A percentile compares a stretch with the other conserved stretches of the same genome.
phyloP scores from a whole-genome alignment of 257 asterid species.

The Jacaranda mimosifolia region DNA sequence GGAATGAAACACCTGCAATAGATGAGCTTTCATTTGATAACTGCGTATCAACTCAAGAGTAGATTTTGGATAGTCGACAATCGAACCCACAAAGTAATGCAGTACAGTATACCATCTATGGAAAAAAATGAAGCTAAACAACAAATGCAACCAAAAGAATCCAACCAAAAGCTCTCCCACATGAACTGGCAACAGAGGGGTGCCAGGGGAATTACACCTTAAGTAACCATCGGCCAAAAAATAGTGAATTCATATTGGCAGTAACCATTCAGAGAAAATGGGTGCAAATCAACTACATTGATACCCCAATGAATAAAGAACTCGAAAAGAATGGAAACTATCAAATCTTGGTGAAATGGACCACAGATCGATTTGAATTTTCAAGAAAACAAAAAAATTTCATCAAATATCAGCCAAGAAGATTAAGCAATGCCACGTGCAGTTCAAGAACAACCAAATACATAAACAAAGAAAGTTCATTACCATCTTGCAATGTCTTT shows the following conservation, averaged over 20 bases:
- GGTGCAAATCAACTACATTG: constrained; percentile 9
- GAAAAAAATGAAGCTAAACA: constrained; percentile 28
- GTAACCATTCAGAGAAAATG: constrained; percentile 1
- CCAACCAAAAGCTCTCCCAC: constrained; percentile 14
- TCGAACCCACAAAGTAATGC: background rate
- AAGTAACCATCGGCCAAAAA: constrained; percentile 58
- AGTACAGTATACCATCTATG: constrained; percentile 2
- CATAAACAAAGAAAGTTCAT: constrained; percentile 33
- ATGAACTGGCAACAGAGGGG: constrained; percentile 18
- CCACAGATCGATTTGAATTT: constrained; percentile 13
- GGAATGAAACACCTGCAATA: too few species aligned
- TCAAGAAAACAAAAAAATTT: constrained; percentile 8
- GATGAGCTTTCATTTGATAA: too few species aligned
- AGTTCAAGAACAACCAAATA: constrained; percentile 30
- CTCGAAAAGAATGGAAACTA: too few species aligned
- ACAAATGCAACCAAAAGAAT: background rate
- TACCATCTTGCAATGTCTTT: constrained; percentile 72
- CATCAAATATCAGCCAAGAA: background rate
- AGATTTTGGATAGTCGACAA: too few species aligned
- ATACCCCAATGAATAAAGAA: background rate
- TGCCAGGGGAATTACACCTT: constrained; percentile 7
- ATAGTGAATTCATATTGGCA: background rate
- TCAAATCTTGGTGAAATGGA: constrained; percentile 20
- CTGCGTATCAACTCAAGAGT: too few species aligned
- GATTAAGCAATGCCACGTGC: constrained; percentile 4